phyloP scores from a whole-genome alignment of 371 early-diverging fungal genomes.

The Mucor irregularis region DNA sequence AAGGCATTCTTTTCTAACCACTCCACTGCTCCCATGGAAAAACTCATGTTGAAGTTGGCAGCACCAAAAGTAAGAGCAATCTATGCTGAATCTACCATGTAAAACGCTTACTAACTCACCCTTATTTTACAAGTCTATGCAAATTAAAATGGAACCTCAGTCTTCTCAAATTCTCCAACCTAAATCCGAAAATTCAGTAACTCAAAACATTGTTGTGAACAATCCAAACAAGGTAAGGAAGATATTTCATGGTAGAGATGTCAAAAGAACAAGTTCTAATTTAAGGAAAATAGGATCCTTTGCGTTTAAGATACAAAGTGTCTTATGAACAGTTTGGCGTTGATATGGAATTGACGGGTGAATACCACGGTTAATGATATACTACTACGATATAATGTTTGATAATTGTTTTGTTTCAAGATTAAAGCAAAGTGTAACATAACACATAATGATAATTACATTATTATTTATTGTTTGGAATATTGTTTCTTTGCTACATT shows the following conservation, averaged over 20 bases:
- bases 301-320: slow-evolving; percentile 72
- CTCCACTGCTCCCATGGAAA: slow-evolving; percentile 55
- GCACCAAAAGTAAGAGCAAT: slow-evolving; percentile 59
- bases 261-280: not conserved
- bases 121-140: slow-evolving; percentile 52
- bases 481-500: not conserved
- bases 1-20: slow-evolving; percentile 55
- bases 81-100: too few relatives aligned
- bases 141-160: slow-evolving; percentile 68
- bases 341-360: slow-evolving; percentile 70
- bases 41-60: slow-evolving; percentile 50
- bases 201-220: slow-evolving; percentile 54
- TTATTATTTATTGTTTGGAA: not conserved
- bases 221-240: slow-evolving; percentile 55
- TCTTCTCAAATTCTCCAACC: slow-evolving; percentile 62
- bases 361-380: slow-evolving; percentile 41
- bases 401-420: not conserved
- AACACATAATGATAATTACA: not conserved
- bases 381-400: too few relatives aligned
- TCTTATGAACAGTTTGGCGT: slow-evolving; percentile 73
- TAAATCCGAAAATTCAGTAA: slow-evolving; percentile 56
- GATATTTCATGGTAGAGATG: not conserved
- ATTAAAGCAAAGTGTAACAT: slow-evolving; percentile 2
- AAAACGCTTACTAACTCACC: not conserved
- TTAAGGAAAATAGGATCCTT: slow-evolving; percentile 45